Evolutionary conservation across 768 basidiomycete species (phyloP), one percentile per base, ranked within the genome.

Genomic region (Leccinum subgranulosum): DNA sequence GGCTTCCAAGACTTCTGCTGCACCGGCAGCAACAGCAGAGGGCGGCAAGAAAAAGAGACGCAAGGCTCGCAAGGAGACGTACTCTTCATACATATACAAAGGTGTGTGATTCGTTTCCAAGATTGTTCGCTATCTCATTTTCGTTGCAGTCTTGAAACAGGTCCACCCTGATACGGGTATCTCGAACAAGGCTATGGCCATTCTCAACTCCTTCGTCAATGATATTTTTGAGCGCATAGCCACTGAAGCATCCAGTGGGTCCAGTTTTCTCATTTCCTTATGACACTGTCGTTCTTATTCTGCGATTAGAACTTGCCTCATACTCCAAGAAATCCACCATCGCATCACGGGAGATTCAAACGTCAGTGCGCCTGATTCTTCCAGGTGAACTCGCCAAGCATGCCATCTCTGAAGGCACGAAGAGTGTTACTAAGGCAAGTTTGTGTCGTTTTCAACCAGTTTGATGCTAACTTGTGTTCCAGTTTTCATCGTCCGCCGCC

Each of bases 321-420:
- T 98, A 98, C 83, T 97, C 95, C 55, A 96, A 98, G 85, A 96
- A 97, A 77, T 97, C 96, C 3, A 98, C 96, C 46, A 98, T 98
- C 74, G 96, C 95, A 19, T 97, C 94, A 23, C 91, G 96, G 58
- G 96, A 98, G 77, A 98, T 98, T 69, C 96, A 98, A 77, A 98
- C 96, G 29, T 83, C 92, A 41, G 95, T 97, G 51, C 90, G 95
- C 56, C 82, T 96, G 47, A 97, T 98, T 69, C 87, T 98, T 27
- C 94, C 95, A 59, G 96, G 94, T 76, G 95, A 98, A 77, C 85
- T 98, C 46, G 91, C 94, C 70, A 98, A 98, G 81, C 96, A 98
- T 73, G 96, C 96, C 55, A 97, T 98, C 74, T 96, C 94, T 27
- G 96, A 98, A 75, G 96, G 96, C 57, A 87, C 84, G 52, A 87